phyloP scores from a whole-genome alignment of 768 basidiomycete genomes.

The Sistotremastrum niveocremeum region DNA sequence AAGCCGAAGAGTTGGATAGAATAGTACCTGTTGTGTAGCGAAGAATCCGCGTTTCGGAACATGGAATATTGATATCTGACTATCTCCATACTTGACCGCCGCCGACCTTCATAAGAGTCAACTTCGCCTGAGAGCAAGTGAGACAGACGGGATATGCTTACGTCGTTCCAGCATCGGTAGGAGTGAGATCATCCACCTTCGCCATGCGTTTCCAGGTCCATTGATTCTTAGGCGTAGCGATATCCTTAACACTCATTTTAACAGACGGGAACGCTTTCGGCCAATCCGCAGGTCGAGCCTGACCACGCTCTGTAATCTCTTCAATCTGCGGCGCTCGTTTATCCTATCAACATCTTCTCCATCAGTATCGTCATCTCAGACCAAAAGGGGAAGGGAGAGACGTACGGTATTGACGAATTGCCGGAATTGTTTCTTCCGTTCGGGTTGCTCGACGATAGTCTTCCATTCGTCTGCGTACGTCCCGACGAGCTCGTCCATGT shows the following conservation, averaged over 20 bases:
- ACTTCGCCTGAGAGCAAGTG: not conserved
- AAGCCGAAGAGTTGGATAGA: not conserved
- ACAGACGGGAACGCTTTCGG: slow-evolving; percentile 37
- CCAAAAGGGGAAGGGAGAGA: not conserved
- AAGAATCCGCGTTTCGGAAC: slow-evolving; percentile 45
- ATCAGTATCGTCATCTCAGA: not conserved
- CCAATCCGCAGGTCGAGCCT: slow-evolving; percentile 56
- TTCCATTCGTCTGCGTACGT: slow-evolving; percentile 64
- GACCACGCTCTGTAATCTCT: slow-evolving; percentile 44
- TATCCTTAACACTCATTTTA: slow-evolving; percentile 26
- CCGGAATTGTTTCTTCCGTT: slow-evolving; percentile 34
- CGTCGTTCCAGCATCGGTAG: slow-evolving; percentile 33
- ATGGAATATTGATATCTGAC: slow-evolving; percentile 56
- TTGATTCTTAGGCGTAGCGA: slow-evolving; percentile 30
- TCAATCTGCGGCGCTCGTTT: slow-evolving; percentile 34
- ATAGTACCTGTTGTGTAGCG: slow-evolving; percentile 52
- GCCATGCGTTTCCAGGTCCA: slow-evolving; percentile 50
- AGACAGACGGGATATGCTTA: slow-evolving; percentile 14
- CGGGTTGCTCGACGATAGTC: slow-evolving; percentile 39
- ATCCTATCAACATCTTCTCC: slow-evolving; percentile 12
- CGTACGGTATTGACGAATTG: slow-evolving; percentile 53
- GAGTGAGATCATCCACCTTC: slow-evolving; percentile 31
- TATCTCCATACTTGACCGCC: slow-evolving; percentile 50
- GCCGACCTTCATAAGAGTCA: slow-evolving; percentile 17
- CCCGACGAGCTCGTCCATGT: slow-evolving; percentile 52